phyloP scores from a whole-genome alignment of 83 land plant species.

The Picea mariana region DNA sequence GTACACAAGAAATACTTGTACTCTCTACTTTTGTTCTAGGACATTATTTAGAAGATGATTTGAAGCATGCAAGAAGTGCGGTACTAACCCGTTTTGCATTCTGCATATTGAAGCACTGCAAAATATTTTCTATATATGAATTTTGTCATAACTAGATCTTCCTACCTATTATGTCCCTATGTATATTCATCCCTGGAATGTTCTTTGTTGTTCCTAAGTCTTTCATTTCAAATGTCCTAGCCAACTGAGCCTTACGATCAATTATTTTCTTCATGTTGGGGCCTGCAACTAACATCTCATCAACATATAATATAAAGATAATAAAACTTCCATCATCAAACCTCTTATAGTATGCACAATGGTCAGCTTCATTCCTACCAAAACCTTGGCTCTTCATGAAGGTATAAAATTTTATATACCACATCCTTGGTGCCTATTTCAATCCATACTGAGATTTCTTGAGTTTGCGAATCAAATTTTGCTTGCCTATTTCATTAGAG shows the following conservation, averaged over 20 bases:
- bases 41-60: neutral
- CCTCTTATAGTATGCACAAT: slow-evolving; percentile 16
- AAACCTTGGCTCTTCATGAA: neutral
- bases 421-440: neutral
- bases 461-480: neutral
- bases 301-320: too few relatives aligned
- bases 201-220: slow-evolving; percentile 14
- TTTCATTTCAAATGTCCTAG: slow-evolving; percentile 31
- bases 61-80: neutral
- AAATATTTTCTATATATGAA: neutral
- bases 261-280: slow-evolving; percentile 16
- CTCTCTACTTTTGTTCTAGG: neutral
- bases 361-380: neutral
- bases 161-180: neutral
- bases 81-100: neutral
- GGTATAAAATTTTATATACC: neutral
- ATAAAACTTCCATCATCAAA: slow-evolving; percentile 26
- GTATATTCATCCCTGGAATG: slow-evolving; percentile 21
- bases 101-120: neutral
- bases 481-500: neutral
- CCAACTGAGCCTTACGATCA: slow-evolving; percentile 6
- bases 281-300: slow-evolving; percentile 27
- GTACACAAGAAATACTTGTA: neutral
- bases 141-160: neutral
- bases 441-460: neutral